phyloP scores from a whole-genome alignment of 2,329 filamentous ascomycete species.

The Purpureocillium takamizusanense region DNA sequence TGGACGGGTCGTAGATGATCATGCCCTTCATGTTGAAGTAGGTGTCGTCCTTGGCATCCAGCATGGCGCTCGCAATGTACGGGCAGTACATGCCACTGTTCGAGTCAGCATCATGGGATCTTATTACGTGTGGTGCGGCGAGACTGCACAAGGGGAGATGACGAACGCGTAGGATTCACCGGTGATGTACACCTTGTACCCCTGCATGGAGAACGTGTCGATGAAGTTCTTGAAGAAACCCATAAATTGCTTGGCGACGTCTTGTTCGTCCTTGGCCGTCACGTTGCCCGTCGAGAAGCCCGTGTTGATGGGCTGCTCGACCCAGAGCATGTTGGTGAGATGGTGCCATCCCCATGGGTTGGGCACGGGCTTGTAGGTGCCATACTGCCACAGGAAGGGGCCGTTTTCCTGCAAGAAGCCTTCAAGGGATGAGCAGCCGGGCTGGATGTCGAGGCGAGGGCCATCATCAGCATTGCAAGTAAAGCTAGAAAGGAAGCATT shows the following conservation, averaged over 20 bases:
- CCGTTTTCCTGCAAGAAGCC: slow-evolving; percentile 67
- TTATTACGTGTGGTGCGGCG: too few relatives aligned
- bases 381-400: slow-evolving; percentile 58
- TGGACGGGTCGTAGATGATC: slow-evolving; percentile 61
- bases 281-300: slow-evolving; percentile 55
- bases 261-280: slow-evolving; percentile 43
- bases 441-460: slow-evolving; percentile 12
- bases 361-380: slow-evolving; percentile 53
- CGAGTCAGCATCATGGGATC: too few relatives aligned
- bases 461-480: too few relatives aligned
- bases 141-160: too few relatives aligned
- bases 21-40: slow-evolving; percentile 60
- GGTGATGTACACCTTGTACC: slow-evolving; percentile 58
- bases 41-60: slow-evolving; percentile 51
- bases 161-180: slow-evolving; percentile 30
- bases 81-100: slow-evolving; percentile 48
- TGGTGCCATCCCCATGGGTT: slow-evolving; percentile 57
- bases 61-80: slow-evolving; percentile 61
- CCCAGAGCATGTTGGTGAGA: slow-evolving; percentile 46
- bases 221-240: slow-evolving; percentile 69
- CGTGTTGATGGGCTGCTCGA: slow-evolving; percentile 56
- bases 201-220: slow-evolving; percentile 53
- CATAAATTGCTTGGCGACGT: slow-evolving; percentile 57
- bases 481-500: too few relatives aligned
- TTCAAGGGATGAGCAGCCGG: slow-evolving; percentile 54